Conservation (phyloP, 176 grass and related monocot genomes). For the maize (Zea mays) region DNA sequence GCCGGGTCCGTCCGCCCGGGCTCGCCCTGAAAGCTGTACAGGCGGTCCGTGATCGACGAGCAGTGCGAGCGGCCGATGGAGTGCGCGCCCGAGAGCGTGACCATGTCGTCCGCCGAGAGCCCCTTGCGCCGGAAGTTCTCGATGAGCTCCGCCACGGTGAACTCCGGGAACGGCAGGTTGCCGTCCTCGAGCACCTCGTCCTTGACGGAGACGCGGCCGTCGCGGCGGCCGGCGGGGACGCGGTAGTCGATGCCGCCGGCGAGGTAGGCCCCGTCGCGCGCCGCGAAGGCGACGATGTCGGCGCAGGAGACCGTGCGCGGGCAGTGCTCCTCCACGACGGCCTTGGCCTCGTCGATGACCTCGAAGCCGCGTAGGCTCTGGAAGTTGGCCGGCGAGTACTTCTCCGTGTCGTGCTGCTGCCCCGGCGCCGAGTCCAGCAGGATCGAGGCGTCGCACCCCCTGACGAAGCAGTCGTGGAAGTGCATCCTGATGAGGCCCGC, state of each 20-base stretch:
- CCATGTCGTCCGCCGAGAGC: constrained; percentile 33
- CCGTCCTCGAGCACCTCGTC: constrained; percentile 12
- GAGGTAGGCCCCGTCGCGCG: constrained; percentile 41
- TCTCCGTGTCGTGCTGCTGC: constrained; percentile 9
- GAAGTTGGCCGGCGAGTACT: constrained; percentile 40
- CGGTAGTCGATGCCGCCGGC: constrained; percentile 51
- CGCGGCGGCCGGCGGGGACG: constrained; percentile 56
- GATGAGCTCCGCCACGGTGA: constrained; percentile 29
- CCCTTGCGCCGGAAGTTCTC: constrained; percentile 36
- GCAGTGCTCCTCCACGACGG: constrained; percentile 38
- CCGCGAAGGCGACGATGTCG: constrained; percentile 46
- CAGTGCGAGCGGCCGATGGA: constrained; percentile 49
- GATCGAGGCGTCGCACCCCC: constrained; percentile 47
- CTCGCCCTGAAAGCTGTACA: constrained; percentile 20
- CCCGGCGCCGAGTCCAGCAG: constrained; percentile 41
- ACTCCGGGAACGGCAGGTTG: constrained; percentile 25
- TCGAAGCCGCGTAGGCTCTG: constrained; percentile 49
- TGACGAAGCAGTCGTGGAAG: constrained; percentile 97
- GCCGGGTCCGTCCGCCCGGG: constrained; percentile 30
- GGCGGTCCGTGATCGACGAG: constrained; percentile 20
- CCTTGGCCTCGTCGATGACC: constrained; percentile 49
- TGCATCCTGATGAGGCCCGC: constrained; percentile 75
- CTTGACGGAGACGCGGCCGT: constrained; percentile 34
- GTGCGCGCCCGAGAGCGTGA: constrained; percentile 51
- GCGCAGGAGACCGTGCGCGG: constrained; percentile 50